Base-by-base conservation (phyloP, 106 monocot species). In the Dioscorea zingiberensis region DNA sequence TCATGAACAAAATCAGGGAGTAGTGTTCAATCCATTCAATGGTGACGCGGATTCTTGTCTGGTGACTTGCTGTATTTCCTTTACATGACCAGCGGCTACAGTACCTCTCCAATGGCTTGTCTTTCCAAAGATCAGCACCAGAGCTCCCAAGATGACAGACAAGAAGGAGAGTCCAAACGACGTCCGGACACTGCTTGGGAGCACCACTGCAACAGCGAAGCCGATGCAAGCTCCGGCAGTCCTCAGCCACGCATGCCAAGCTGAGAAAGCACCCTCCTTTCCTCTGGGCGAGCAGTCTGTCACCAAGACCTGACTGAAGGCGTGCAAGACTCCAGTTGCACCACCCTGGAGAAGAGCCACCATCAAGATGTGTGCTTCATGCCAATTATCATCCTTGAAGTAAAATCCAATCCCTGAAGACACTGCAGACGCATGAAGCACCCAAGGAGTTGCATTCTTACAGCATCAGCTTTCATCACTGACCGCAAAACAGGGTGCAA, bases 371-470 rank as follows among this genome's bases (percentile, higher is more conserved):
- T 76, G 73, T 1, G 24, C 58, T 0, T 17, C 60, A n/a, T 61
- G 60, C 84, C 84, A 85, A 17, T 68, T 57, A 2, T 49, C 48
- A 3, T 54, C 44, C 61, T 67, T 80, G 73, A 67, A 80, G 54
- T 80, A 81, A 55, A 80, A 84, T 13, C 84, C 84, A 1, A 65
- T 15, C 23, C 84, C 84, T 11, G 84, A 44, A 7, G 62, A 61
- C 15, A 67, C 48, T 6, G 80, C 73, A 7, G 73, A 77, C 38
- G n/a, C 21, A 80, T 22, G 55, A 85, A 63, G 54, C 80, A 67
- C 66, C 80, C 84, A 3, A 85, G 73, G 38, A 85, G 45, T 60
- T 81, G 80, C 84, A 85, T 85, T 4, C 67, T 55, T 10, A 77
- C 80, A 0, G 80, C 77, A 57, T 85, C 84, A 1, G 77, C 73